Evolutionary conservation across 139 green algal species (phyloP), one percentile per base, ranked within the genome.

Genomic region (Picochlorum sp.): DNA sequence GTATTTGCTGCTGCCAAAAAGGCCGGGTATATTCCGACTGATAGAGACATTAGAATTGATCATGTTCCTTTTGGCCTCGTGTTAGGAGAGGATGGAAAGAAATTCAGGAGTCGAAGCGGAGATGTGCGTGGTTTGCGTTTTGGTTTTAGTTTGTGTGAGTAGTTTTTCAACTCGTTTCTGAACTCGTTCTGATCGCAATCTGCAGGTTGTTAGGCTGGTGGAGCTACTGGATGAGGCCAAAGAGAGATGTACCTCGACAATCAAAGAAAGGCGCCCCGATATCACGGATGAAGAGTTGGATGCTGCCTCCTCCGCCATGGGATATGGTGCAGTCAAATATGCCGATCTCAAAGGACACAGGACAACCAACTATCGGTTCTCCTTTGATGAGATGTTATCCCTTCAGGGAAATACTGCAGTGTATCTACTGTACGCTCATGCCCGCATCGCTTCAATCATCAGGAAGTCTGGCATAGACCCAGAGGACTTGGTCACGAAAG

Each of bases 61-160:
- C 92, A 98, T 64, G 87, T 97, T n/a, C 86, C 84, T 7, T 98
- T 99, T 81, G 93, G 94, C 4, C 80, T 98, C 7, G 94, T 98
- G 41, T 76, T 98, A 62, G 94, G 94, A 14, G 86, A 94, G 49
- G 94, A 99, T 68, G 92, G 92, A 57, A 98, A 98, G 82, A 81
- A 88, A 46, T 89, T 95, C 69, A 69, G 75, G 18, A 91, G 77
- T 18, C 70, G 87, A 15, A 66, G 54, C 3, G 76, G 72, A 14
- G 77, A 80, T 32, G 59, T 80, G 59, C 58, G 70, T 63, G n/a
- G 49, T 10, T 24, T 58, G 21, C 18, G 2, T 13, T n/a, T 13
- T 24, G 6, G 16, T 56, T 56, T 13, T 24, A n/a, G 16, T 56
- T 56, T 56, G 10, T 56, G 18, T 56, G 47, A n/a, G 47, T 26